Evolutionary conservation across 75 land plant genomes (phyloP), one percentile per base, ranked within the genome.

Genomic region (Sequoia sempervirens): DNA sequence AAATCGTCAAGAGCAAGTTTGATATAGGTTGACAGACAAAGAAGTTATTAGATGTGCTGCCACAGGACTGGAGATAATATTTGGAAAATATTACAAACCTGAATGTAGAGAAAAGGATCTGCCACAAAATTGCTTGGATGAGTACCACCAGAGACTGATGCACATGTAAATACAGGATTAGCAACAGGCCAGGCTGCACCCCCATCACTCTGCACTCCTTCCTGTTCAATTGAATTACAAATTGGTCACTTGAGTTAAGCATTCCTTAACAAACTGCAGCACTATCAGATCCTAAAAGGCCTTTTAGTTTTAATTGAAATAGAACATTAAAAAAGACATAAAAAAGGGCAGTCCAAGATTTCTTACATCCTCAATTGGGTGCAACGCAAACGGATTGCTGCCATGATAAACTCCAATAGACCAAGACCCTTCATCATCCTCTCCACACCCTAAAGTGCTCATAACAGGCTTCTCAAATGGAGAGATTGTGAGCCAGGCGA

Each of bases 181-280:
- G 99, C 97, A 41, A 95, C 95, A 58, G 99, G 99, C 99, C 99
- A 96, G 12, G 97, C 99, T 56, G 99, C 88, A 84, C 88, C 88
- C 12, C 84, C 79, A 66, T 89, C 87, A 26, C 86, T 90, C 82
- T 85, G 45, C 38, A 91, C 45, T 85, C 92, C 90, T 83, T 56
- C 61, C 96, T 94, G 94, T 75, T 86, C 76, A 53, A 76, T 36
- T 58, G n/a, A 76, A 28, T 47, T 54, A 70, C 36, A 82, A 64
- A 79, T 83, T 53, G 11, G 47, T 1, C 47, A 23, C 43, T 17
- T 41, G 46, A 38, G 40, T 69, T 36, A 11, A 17, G 30, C 82
- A 83, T 40, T 28, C 79, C 8, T 17, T 83, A 41, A 20, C 12
- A 9, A 36, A 61, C 20, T 18, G 26, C 13, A 12, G 26, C 38